Evolutionary conservation across 345 rosid species (phyloP), one percentile per base, ranked within the genome.

Genomic region (Microthlaspi erraticum): DNA sequence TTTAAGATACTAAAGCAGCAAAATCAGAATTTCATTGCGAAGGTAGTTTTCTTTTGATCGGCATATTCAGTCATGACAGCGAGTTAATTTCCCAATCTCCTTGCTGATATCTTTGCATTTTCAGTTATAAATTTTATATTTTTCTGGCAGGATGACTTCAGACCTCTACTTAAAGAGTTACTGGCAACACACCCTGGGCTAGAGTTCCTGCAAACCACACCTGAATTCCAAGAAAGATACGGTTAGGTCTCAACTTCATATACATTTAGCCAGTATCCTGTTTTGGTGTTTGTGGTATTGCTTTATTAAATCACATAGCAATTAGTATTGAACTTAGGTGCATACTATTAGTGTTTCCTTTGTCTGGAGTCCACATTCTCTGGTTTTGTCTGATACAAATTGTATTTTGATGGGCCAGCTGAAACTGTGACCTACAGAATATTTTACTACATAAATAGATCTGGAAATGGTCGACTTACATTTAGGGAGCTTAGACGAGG

Each of bases 141-240:
- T 45, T 51, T 34, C 36, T 76, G 5, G 51, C 75, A 94, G 99
- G 99, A 85, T 66, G 96, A 94, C 78, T 91, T 94, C 80, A 95
- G 89, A 70, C 88, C 93, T 49, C 70, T 92, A 51, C 97, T 95
- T 77, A 81, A 77, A 73, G 99, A 95, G 80, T 81, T 95, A 16
- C 77, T 95, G 83, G 88, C 98, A 5, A 90, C 98, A 71, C 99
- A 95, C 86, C 96, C 97, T 0, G 99, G 99, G 43, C 77, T 95
- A 77, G 99, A 95, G 75, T 95, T 95, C 79, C 81, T 95, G 74
- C 96, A 92, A 67, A 82, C 86, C 78, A 95, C 98, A 42, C 99
- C 99, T 41, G 99, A 95, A 80, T 95, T 95, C 83, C 99, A 95
- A 81, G 97, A 95, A 79, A 88, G 98, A 95, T 95, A 95, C 80